Base-by-base conservation (phyloP, 257 asterid genomes). In the Solanum phureja region DNA sequence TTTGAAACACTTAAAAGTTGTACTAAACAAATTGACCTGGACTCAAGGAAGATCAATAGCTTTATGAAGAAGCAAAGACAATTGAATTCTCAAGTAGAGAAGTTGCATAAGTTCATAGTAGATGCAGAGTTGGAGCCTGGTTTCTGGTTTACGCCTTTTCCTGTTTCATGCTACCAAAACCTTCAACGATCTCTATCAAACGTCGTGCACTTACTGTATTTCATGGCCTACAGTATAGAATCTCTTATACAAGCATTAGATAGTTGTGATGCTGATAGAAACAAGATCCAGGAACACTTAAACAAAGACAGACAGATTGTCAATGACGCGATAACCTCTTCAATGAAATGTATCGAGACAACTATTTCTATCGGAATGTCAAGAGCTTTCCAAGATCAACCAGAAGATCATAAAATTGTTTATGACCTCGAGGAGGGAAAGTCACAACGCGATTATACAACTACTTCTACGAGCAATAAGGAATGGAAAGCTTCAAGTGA, bases 141-240 rank as follows among this genome's bases (percentile, higher is more conserved):
- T 86, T 93, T 92, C 88, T 93, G 93, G 93, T 92, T 81, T 83
- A 85, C 90, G 56, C 93, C 95, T 40, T 94, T 92, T 64, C 91
- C 89, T 6, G 34, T 76, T 58, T 87, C 91, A 12, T 90, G 90
- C 91, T 93, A 92, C 91, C 87, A 85, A 87, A 93, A 88, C 81
- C 87, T 93, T 82, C 76, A 87, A 12, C 76, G 8, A 82, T 85
- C 90, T 5, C 64, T 89, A 86, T 83, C 92, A 7, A 90, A 89
- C 27, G 76, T 88, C 8, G n/a, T 42, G 37, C 90, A 92, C 79
- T 68, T 88, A 85, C 18, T 93, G 58, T 37, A 87, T 90, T 90
- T 91, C 86, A 87, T 90, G 88, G 87, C 88, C 19, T 77, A 64
- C 88, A 90, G 89, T 77, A 77, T 84, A n/a, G 92, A 89, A 82